These are phyloP conservation scores for Orobanche coerulescens DNA, from an alignment of 257 asterid genomes.

Conservation along the genomic window DNA sequence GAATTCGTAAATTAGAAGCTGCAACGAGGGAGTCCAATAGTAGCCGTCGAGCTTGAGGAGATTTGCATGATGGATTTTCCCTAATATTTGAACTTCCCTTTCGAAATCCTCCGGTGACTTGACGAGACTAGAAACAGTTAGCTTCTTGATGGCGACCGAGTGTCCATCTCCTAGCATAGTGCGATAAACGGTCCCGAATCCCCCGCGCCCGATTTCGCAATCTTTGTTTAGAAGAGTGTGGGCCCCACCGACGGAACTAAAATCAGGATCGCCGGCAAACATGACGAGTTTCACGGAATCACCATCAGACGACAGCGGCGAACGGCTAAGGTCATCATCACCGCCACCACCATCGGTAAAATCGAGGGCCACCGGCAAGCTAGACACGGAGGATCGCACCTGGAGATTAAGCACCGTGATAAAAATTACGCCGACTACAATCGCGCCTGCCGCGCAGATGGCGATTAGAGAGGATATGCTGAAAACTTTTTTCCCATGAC, in stretches of 20 bases:
- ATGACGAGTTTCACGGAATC: slow-evolving; percentile 84
- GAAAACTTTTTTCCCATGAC: slow-evolving; percentile 65
- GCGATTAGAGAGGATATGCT: slow-evolving; percentile 85
- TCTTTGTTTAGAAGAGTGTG: slow-evolving; percentile 80
- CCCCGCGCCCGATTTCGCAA: slow-evolving; percentile 89
- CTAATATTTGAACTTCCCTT: slow-evolving; percentile 62
- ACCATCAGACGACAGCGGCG: slow-evolving; percentile 51
- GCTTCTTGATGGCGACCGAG: slow-evolving; percentile 80
- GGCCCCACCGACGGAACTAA: slow-evolving; percentile 50
- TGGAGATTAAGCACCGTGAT: slow-evolving; percentile 74
- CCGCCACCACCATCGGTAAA: slow-evolving; percentile 70
- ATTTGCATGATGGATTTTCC: slow-evolving; percentile 51
- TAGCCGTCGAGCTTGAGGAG: slow-evolving; percentile 75
- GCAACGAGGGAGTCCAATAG: slow-evolving; percentile 84
- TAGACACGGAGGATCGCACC: slow-evolving; percentile 53
- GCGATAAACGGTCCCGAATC: slow-evolving; percentile 80
- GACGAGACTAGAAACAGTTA: slow-evolving; percentile 70
- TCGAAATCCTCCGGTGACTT: slow-evolving; percentile 80
- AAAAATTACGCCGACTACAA: slow-evolving; percentile 75
- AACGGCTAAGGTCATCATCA: slow-evolving; percentile 50
- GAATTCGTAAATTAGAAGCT: slow-evolving; percentile 75
- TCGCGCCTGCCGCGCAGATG: slow-evolving; percentile 80
- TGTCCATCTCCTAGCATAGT: slow-evolving; percentile 68
- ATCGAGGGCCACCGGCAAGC: slow-evolving; percentile 49
- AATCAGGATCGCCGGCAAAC: slow-evolving; percentile 79